Evolutionary conservation across 1,284 basidiomycete genomes (phyloP), one percentile per base, ranked within the genome.

Genomic region (Malassezia slooffiae): DNA sequence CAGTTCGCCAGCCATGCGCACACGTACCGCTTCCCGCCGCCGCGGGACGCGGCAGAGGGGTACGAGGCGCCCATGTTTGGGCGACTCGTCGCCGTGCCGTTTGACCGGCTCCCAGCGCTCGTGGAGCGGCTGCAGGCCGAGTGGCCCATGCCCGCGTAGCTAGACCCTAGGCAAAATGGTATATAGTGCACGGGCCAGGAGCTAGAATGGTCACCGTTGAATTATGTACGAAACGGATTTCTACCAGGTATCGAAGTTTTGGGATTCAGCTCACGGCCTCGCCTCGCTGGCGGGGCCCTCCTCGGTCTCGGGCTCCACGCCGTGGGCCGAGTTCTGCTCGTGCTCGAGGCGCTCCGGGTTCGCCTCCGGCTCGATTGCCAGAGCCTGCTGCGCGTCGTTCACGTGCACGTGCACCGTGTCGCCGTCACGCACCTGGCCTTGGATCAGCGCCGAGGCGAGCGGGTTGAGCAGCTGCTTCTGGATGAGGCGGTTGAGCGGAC

Each of bases 401-500:
- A 43, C 29, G 11, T 30, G 13, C 15, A 57, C 38, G 7, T 38
- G 33, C 1, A 60, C 47, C 20, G 34, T 41, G 39, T 58, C 55
- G 27, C 57, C 57, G 13, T 46, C 41, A 11, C 34, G 35, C 20
- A 55, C 35, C 13, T 37, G 46, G 20, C 56, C 57, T 24, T 52
- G 27, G 23, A 60, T 60, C n/a, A 60, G 17, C 17, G 37, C 38
- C 12, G 38, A 44, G 6, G 67, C 60, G 3, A 70, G 34, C 13
- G 61, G 62, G 26, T 57, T 59, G 13, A 67, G 43, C 2, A 70
- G 38, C 28, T 56, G 26, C 45, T 58, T 61, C 36, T 56, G 57
- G 26, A 71, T 55, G 13, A 67, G 44, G 20, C 70, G 50, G 27
- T 60, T 63, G 6, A 71, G 46, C 5, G 85, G 83, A 22, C 89